Conservation (phyloP, 768 basidiomycete species). For the Boletellus sp. region DNA sequence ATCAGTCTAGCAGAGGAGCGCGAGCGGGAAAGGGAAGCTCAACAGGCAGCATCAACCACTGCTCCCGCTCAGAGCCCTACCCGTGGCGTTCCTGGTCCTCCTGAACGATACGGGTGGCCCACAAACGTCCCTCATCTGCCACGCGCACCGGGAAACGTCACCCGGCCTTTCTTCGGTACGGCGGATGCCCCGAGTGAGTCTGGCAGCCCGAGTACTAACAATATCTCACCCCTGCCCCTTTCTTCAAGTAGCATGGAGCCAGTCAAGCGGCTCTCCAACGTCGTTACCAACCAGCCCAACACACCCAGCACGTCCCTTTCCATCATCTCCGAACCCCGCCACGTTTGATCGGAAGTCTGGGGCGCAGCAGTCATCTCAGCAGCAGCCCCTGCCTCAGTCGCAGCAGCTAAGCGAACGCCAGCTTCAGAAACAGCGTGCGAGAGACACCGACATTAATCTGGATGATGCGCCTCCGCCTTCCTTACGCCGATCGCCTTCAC, state of each 20-base stretch:
- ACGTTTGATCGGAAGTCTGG: conserved; percentile 21
- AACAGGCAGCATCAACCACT: conserved; percentile 1
- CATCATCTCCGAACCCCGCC: conserved; percentile 20
- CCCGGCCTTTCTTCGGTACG: conserved; percentile 13
- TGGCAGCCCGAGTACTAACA: background rate
- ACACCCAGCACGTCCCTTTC: conserved; percentile 7
- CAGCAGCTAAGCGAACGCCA: conserved; percentile 26
- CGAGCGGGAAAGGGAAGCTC: conserved; percentile 14
- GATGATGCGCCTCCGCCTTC: conserved; percentile 45
- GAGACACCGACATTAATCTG: conserved; percentile 29
- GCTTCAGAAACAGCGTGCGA: conserved; percentile 21
- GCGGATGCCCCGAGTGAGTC: conserved; percentile 14
- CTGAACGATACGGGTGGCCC: conserved; percentile 20
- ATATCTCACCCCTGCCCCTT: conserved; percentile 6
- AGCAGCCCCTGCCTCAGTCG: conserved; percentile 8
- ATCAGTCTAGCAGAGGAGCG: conserved; percentile 23
- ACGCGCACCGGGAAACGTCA: conserved; percentile 17
- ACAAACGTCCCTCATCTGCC: conserved; percentile 29
- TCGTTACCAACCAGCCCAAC: conserved; percentile 25
- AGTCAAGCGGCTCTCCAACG: conserved; percentile 9
- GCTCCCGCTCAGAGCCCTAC: conserved; percentile 11
- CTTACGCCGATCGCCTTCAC: conserved; percentile 36
- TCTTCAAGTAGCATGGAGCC: background rate
- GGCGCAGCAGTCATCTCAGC: conserved; percentile 13
- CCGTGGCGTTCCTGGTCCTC: conserved; percentile 8